Base-by-base conservation (phyloP, 2,329 filamentous ascomycete genomes). In the Penicillium sp. region DNA sequence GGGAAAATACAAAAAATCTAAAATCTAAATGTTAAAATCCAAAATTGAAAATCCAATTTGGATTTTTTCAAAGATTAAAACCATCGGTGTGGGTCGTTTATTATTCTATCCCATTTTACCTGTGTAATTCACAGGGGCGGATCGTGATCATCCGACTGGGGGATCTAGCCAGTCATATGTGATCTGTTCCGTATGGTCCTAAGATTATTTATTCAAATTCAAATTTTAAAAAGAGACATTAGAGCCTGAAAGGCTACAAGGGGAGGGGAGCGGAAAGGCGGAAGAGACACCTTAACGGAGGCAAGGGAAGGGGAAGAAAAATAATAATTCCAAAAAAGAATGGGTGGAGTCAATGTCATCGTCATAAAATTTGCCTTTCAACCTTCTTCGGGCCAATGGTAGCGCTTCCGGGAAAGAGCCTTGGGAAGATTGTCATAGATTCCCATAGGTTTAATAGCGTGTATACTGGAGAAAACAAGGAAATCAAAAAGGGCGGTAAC, bases 331-430 rank as follows among this genome's bases (percentile, higher is more conserved):
- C 26, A 50, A 43, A 37, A 46, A 48, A 31, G 45, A 46, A 48
- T 27, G 52, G 48, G 58, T 62, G 56, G 63, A 58, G 52, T 60
- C 60, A 57, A 64, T 56, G 53, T n/a, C 57, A 63, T 59, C 60
- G 55, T 64, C 55, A 63, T 61, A 37, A 19, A 19, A 19, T 39
- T 35, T 48, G 45, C 31, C 35, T 22, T 52, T 35, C 39, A 31
- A 27, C 26, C 41, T 47, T 31, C 10, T 27, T 37, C 48, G 55
- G 31, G 46, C 51, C 56, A 63, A 57, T 57, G 26, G 47, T 39
- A 46, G 46, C 35, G 41, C 37, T 58, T 62, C 55, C 55, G 55
- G 31, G 47, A 44, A 58, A 52, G 55, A 55, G 47, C 41, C 22
- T 26, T 19, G 19, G 16, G 39, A 46, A 55, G 48, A 27, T 44